Conservation (phyloP, 306 rosid genomes). For the Lathyrus sativus region DNA sequence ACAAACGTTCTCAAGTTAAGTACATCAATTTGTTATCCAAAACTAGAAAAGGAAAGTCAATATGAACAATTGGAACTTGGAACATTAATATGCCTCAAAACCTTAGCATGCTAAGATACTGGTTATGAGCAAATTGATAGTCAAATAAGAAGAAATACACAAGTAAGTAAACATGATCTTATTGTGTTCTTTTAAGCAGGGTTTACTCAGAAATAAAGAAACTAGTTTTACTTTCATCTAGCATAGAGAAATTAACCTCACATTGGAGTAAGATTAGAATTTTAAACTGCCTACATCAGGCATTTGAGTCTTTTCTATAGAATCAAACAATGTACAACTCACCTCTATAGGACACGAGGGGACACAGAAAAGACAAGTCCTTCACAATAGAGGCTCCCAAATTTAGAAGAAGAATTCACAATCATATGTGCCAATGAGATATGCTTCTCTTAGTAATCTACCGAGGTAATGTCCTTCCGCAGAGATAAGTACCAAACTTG, state of each 20-base stretch:
- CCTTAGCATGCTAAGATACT: slow-evolving; percentile 20
- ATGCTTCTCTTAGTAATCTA: slow-evolving; percentile 42
- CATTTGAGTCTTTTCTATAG: slow-evolving; percentile 47
- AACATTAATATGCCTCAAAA: slow-evolving; percentile 6
- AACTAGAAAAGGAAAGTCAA: slow-evolving; percentile 18
- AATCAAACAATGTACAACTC: slow-evolving; percentile 68
- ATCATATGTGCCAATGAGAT: slow-evolving; percentile 41
- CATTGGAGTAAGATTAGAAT: slow-evolving; percentile 47
- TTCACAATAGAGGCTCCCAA: slow-evolving; percentile 42
- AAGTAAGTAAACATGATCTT: slow-evolving; percentile 38
- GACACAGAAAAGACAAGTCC: too few species aligned
- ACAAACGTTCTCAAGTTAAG: slow-evolving; percentile 1
- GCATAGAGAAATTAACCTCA: slow-evolving; percentile 42
- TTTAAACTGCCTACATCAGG: slow-evolving; percentile 39
- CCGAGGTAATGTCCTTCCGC: slow-evolving; percentile 40
- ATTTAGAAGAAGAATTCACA: slow-evolving; percentile 45
- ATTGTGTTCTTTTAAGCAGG: slow-evolving; percentile 34
- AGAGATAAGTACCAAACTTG: slow-evolving; percentile 44
- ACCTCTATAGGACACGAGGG: slow-evolving; percentile 51
- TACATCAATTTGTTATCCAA: slow-evolving; percentile 16
- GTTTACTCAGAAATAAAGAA: slow-evolving; percentile 38
- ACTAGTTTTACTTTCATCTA: slow-evolving; percentile 41
- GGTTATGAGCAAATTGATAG: slow-evolving; percentile 30
- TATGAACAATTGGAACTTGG: slow-evolving; percentile 17
- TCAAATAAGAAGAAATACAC: slow-evolving; percentile 40